Conservation (phyloP, 208 protist genomes). For the Leishmania gerbilli region DNA sequence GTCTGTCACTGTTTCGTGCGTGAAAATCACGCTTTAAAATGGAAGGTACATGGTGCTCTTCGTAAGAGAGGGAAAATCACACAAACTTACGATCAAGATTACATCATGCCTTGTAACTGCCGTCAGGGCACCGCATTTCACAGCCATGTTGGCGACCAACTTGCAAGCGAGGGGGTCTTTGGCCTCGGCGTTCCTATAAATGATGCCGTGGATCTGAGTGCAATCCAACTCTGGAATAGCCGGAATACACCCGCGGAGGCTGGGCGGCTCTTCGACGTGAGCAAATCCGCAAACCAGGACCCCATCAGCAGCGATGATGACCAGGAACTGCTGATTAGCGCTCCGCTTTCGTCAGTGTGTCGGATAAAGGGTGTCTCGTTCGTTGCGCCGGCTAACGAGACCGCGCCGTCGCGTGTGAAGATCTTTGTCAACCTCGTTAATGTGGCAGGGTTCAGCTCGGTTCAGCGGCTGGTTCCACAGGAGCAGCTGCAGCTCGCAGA, state of each 20-base stretch:
- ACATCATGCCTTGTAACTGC: slow-evolving; percentile 86
- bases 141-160: slow-evolving; percentile 75
- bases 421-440: slow-evolving; percentile 73
- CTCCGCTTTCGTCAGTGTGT: slow-evolving; percentile 68
- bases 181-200: slow-evolving; percentile 74
- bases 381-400: slow-evolving; percentile 51
- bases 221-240: slow-evolving; percentile 79
- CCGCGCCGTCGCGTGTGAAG: slow-evolving; percentile 69
- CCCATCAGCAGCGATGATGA: slow-evolving; percentile 84
- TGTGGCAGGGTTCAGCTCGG: slow-evolving; percentile 79
- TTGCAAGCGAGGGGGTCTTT: slow-evolving; percentile 66
- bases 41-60: background rate
- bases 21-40: background rate
- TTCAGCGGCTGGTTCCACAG: slow-evolving; percentile 65
- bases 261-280: slow-evolving; percentile 56
- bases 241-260: slow-evolving; percentile 47
- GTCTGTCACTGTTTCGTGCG: background rate
- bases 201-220: slow-evolving; percentile 52
- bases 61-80: background rate
- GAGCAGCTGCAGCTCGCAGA: slow-evolving; percentile 77
- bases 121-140: slow-evolving; percentile 70
- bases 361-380: slow-evolving; percentile 71
- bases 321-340: slow-evolving; percentile 72
- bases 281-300: slow-evolving; percentile 46
- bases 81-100: background rate